These are phyloP conservation scores for Alternaria consortialis DNA, from an alignment of 2,329 filamentous ascomycete species.

Conservation along the genomic window DNA sequence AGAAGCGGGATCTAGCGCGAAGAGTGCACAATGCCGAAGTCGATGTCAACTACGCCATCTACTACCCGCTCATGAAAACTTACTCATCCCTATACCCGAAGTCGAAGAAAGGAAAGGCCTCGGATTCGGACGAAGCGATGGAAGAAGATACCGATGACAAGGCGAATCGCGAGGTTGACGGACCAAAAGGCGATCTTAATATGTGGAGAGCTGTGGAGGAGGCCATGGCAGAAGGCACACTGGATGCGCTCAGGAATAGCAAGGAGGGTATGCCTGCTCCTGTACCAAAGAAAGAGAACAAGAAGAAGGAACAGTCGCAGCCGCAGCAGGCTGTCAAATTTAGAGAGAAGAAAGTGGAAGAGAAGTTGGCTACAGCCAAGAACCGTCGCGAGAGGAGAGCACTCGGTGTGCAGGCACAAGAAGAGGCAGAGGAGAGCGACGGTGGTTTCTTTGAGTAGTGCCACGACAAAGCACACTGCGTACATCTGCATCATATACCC, in stretches of 20 bases:
- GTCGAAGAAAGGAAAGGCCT: constrained; percentile 32
- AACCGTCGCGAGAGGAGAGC: constrained; percentile 35
- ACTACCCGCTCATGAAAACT: constrained; percentile 73
- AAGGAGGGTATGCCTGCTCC: constrained; percentile 35
- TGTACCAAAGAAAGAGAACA: constrained; percentile 34
- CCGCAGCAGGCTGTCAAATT: constrained; percentile 17
- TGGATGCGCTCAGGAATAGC: constrained; percentile 67
- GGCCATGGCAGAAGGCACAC: constrained; percentile 66
- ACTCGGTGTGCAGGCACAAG: constrained; percentile 26
- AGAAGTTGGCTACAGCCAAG: constrained; percentile 19
- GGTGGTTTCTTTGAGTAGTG: constrained; percentile 51
- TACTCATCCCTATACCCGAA: constrained; percentile 69
- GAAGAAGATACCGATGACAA: constrained; percentile 39
- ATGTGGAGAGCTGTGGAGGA: constrained; percentile 75
- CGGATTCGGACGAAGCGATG: constrained; percentile 30
- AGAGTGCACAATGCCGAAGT: constrained; percentile 75
- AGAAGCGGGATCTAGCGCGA: constrained; percentile 61
- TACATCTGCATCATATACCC: constrained; percentile 31
- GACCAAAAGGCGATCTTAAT: constrained; percentile 61
- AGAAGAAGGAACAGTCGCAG: constrained; percentile 25
- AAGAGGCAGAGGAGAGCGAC: constrained; percentile 48
- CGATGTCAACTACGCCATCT: constrained; percentile 78
- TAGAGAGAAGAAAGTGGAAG: constrained; percentile 27
- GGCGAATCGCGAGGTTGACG: constrained; percentile 47
- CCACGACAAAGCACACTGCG: constrained; percentile 3